Conservation (phyloP, 371 early-diverging fungal species). For the Thermomucor indicae-seudaticae region DNA sequence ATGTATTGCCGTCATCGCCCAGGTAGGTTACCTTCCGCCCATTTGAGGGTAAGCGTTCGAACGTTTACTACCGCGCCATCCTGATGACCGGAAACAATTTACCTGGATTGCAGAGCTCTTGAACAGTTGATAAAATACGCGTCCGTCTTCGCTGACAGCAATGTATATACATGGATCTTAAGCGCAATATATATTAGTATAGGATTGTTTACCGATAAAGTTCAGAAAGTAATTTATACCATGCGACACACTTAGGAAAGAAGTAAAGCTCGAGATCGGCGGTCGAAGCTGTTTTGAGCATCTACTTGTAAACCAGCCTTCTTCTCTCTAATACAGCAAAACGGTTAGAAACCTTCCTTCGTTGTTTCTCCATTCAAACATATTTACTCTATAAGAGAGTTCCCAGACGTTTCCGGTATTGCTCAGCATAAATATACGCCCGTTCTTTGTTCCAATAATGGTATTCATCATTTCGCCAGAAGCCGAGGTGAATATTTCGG, state of each 20-base stretch:
- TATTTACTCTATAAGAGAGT: constrained; percentile 71
- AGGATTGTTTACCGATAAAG: neutral
- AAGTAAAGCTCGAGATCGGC: neutral
- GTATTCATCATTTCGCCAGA: constrained; percentile 73
- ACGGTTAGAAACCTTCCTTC: neutral
- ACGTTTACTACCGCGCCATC: neutral
- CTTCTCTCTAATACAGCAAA: constrained; percentile 42
- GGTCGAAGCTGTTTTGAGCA: constrained; percentile 58
- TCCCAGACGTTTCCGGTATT: constrained; percentile 87
- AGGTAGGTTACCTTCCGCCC: constrained; percentile 53
- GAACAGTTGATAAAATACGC: constrained; percentile 25
- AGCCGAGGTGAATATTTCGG: constrained; percentile 72
- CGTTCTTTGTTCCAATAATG: constrained; percentile 72
- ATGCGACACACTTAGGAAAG: constrained; percentile 8
- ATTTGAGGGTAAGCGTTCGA: too few species aligned
- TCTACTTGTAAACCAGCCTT: constrained; percentile 80
- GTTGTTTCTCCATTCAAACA: neutral
- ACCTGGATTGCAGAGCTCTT: constrained; percentile 64
- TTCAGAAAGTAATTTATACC: constrained; percentile 3
- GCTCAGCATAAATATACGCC: constrained; percentile 88
- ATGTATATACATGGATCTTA: constrained; percentile 52
- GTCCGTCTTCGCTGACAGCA: constrained; percentile 52
- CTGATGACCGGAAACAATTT: neutral
- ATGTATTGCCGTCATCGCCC: constrained; percentile 18
- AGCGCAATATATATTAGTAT: neutral